Percentiles rank a stretch among this genome's conserved stretches.
These are phyloP conservation scores for Lolium perenne DNA, from an alignment of 176 grass and related monocot species.

Conservation along the genomic window DNA sequence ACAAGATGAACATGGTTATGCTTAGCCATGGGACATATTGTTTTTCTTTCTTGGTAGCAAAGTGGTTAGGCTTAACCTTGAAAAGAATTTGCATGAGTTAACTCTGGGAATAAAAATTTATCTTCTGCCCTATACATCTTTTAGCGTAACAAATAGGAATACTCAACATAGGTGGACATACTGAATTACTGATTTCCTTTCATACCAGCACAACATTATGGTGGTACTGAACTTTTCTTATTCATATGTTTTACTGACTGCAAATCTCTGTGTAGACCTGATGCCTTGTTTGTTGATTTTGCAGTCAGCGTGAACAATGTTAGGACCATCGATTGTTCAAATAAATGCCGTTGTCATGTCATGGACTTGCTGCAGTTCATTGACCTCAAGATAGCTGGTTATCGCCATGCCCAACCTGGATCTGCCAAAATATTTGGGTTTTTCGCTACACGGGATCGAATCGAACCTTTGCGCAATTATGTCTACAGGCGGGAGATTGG, in stretches of 20 bases:
- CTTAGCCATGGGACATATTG: too few relatives aligned
- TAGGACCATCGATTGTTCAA: constrained; percentile 25
- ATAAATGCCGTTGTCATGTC: not conserved
- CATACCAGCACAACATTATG: not conserved
- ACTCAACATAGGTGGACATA: too few relatives aligned
- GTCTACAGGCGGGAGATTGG: constrained; percentile 28
- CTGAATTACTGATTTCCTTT: too few relatives aligned
- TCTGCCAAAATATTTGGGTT: not conserved
- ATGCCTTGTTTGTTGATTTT: constrained; percentile 12
- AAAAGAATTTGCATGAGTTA: too few relatives aligned
- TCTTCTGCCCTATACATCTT: too few relatives aligned
- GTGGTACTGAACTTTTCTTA: too few relatives aligned
- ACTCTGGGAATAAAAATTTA: too few relatives aligned
- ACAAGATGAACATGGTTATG: too few relatives aligned
- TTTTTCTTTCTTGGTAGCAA: too few relatives aligned
- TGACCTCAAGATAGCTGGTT: constrained; percentile 40
- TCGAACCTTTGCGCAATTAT: constrained; percentile 40
- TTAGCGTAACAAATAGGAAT: too few relatives aligned
- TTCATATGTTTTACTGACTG: too few relatives aligned
- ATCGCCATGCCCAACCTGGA: constrained; percentile 29
- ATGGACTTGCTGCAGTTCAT: constrained; percentile 23
- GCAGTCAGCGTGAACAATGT: constrained; percentile 29
- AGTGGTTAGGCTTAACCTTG: too few relatives aligned
- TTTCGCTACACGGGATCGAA: constrained; percentile 3
- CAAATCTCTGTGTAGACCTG: not conserved